phyloP scores from a whole-genome alignment of 805 yeast species.

The Yamadazyma philogaea region DNA sequence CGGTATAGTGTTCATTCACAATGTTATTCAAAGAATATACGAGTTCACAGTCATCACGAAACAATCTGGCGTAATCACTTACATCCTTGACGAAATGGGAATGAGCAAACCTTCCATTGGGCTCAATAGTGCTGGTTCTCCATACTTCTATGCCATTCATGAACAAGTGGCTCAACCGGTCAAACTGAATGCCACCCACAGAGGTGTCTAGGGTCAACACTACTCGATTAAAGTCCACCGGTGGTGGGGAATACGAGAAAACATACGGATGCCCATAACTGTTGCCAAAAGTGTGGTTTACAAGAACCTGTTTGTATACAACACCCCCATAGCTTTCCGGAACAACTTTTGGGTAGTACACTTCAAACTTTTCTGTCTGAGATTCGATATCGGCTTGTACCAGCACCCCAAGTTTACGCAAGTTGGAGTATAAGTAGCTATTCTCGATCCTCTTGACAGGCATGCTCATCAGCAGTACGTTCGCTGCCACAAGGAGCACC shows the following conservation, averaged over 20 bases:
- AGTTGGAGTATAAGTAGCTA: neutral
- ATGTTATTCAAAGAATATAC: conserved; percentile 64
- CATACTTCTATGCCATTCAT: conserved; percentile 65
- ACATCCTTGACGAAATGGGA: conserved; percentile 62
- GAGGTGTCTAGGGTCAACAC: conserved; percentile 51
- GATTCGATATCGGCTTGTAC: neutral
- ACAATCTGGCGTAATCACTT: conserved; percentile 50
- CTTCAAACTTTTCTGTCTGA: conserved; percentile 21
- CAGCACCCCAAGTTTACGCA: neutral
- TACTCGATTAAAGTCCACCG: conserved; percentile 48
- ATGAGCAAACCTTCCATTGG: conserved; percentile 44
- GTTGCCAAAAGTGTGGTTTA: conserved; percentile 51
- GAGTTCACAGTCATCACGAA: conserved; percentile 41
- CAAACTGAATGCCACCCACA: conserved; percentile 61
- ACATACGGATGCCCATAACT: conserved; percentile 59
- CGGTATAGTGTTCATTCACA: conserved; percentile 52
- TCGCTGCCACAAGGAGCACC: neutral
- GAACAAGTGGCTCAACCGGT: conserved; percentile 61
- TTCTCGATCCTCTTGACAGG: neutral
- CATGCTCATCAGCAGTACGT: neutral
- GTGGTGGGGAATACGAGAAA: conserved; percentile 42
- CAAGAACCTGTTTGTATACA: conserved; percentile 38
- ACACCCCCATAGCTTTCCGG: conserved; percentile 26
- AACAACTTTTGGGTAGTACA: conserved; percentile 26
- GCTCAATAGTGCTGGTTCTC: conserved; percentile 78